Percentiles rank a stretch among this genome's conserved stretches.
These are phyloP conservation scores for Monilinia laxa DNA, from an alignment of 2,329 filamentous ascomycete genomes.

Conservation along the genomic window DNA sequence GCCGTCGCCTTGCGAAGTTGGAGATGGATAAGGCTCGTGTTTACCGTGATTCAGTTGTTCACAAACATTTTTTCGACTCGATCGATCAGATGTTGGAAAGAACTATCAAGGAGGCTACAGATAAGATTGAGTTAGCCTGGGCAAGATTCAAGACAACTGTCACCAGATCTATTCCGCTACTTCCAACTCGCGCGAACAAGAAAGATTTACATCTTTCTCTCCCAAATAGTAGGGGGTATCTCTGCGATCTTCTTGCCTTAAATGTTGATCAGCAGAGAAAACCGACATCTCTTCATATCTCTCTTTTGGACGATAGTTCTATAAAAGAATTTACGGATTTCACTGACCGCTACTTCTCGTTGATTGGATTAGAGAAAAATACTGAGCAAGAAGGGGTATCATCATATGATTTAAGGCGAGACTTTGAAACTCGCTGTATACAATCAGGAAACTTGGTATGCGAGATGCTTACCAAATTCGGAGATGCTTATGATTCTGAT, in stretches of 20 bases:
- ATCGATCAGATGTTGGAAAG: constrained; percentile 37
- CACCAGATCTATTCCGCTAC: constrained; percentile 43
- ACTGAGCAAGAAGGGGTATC: no score
- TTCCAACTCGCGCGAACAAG: constrained; percentile 44
- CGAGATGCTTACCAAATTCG: no score
- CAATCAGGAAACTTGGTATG: no score
- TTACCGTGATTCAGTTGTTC: constrained; percentile 34
- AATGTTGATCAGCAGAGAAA: no score
- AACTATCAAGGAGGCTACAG: constrained; percentile 29
- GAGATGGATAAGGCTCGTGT: constrained; percentile 43
- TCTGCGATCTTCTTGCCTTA: constrained; percentile 27
- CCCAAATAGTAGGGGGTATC: constrained; percentile 43
- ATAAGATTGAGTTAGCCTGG: constrained; percentile 40
- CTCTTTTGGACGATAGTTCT: no score
- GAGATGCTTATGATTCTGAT: no score
- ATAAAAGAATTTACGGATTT: no score
- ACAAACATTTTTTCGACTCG: constrained; percentile 28
- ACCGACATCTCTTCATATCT: no score
- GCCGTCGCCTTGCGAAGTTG: constrained; percentile 58
- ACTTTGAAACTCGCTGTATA: no score
- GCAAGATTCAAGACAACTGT: constrained; percentile 43
- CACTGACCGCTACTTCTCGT: no score
- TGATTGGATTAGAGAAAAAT: no score
- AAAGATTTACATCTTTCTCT: constrained; percentile 43
- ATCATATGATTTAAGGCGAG: no score